Evolutionary conservation across 495 filamentous ascomycete genomes (phyloP).

Genomic region (Lasiosphaeria ovina): DNA sequence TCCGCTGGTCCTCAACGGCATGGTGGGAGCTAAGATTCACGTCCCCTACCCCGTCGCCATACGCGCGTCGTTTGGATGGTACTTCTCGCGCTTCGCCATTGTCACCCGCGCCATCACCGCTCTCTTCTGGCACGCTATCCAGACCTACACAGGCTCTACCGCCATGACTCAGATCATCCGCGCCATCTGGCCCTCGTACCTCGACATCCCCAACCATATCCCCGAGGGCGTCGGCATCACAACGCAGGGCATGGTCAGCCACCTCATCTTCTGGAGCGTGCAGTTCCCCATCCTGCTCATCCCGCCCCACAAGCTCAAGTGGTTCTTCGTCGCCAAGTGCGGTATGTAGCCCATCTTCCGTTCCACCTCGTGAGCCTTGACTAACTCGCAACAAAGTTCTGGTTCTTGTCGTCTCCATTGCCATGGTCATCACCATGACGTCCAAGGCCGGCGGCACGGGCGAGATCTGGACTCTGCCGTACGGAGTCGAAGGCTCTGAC

Average conservation of each 20-base stretch:
- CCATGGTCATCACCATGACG: constrained; percentile 44
- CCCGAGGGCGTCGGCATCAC: constrained; percentile 50
- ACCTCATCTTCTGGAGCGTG: constrained; percentile 48
- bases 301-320: constrained; percentile 48
- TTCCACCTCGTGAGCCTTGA: not conserved
- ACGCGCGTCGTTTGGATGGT: constrained; percentile 44
- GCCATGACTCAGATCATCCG: constrained; percentile 44
- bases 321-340: constrained; percentile 52
- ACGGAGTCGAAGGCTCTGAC: constrained; percentile 24
- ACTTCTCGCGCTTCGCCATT: constrained; percentile 40
- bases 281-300: constrained; percentile 52
- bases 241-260: constrained; percentile 47
- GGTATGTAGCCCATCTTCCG: constrained; percentile 12
- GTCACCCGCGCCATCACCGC: constrained; percentile 43
- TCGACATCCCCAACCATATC: constrained; percentile 49
- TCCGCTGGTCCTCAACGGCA: constrained; percentile 48
- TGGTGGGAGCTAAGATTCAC: constrained; percentile 45
- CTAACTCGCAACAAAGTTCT: constrained; percentile 25
- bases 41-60: constrained; percentile 43
- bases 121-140: constrained; percentile 49
- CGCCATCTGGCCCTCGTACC: constrained; percentile 44
- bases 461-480: constrained; percentile 45
- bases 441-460: constrained; percentile 44
- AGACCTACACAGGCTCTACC: constrained; percentile 43
- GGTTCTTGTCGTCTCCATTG: constrained; percentile 39